Evolutionary conservation across 2,329 filamentous ascomycete genomes (phyloP), one percentile per base, ranked within the genome.

Genomic region (Leptographium lundbergii): DNA sequence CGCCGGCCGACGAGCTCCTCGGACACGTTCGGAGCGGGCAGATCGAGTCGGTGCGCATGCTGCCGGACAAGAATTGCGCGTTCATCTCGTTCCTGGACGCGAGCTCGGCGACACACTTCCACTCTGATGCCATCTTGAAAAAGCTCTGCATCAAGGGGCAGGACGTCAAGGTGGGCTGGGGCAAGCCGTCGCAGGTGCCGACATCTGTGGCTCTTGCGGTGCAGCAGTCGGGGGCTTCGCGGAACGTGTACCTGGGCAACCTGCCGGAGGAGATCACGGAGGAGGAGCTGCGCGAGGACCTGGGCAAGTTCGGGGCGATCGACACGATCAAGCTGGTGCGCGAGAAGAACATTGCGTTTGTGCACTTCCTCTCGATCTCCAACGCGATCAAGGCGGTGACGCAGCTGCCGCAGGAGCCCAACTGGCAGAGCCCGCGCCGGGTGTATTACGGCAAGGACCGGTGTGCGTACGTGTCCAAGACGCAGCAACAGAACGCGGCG

Each of bases 141-240:
- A 99, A 97, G 81, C 84, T 99, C 70, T 91, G 91, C 67, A 95
- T 99, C 77, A 91, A 95, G 75, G 92, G 92, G 29, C 94, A 97
- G 77, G 94, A 99, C 72, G 96, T 99, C 78, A 99, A 99, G 80
- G 91, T 99, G 67, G 94, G 94, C 63, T 99, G 94, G 94, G 94
- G 94, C 63, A 99, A 99, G 76, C 92, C 94, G 36, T 97, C 94
- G 4, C 92, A 96, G 73, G 94, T 99, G 0, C 94, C 94, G 4
- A 97, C 92, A 2, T 97, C 94, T 2, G 94, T 99, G 54, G 91
- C 91, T n/a, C 79, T 97, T 60, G 92, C 94, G 54, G 94, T 97
- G 36, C 94, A 99, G 75, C 94, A 99, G 74, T 96, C 91, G 14
- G 91, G 91, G 57, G 94, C 94, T 34, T 99, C 94, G 22, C 85